phyloP scores from a whole-genome alignment of 179 eudicot species.

The Corrigiola litoralis region DNA sequence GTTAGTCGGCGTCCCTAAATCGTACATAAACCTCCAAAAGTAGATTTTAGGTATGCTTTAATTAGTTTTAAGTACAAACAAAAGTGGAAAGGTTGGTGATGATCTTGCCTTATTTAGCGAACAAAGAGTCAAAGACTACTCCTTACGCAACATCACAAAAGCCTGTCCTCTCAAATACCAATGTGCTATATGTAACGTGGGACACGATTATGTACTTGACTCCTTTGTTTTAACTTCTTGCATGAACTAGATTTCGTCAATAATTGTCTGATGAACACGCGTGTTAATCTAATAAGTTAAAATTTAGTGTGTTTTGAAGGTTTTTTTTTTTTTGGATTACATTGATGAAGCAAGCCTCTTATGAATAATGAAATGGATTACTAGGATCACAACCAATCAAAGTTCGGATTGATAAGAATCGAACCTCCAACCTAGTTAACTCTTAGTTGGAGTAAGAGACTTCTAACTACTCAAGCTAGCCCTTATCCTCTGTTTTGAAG shows the following conservation, averaged over 20 bases:
- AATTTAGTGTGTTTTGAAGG: background rate
- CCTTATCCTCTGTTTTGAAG: too few species aligned
- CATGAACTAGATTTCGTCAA: background rate
- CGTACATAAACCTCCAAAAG: too few species aligned
- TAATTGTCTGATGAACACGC: slow-evolving; percentile 5
- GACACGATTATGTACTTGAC: too few species aligned
- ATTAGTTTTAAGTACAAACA: background rate
- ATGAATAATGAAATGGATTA: too few species aligned
- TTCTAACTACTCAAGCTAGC: too few species aligned
- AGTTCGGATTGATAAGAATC: too few species aligned
- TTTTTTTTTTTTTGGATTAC: background rate
- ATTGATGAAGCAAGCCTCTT: background rate
- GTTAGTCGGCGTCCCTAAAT: too few species aligned
- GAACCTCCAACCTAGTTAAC: too few species aligned
- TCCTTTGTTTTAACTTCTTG: slow-evolving; percentile 3
- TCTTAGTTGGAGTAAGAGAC: too few species aligned
- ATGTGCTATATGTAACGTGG: background rate
- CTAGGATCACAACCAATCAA: too few species aligned
- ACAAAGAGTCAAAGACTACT: too few species aligned
- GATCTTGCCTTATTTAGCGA: background rate
- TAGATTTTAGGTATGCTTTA: too few species aligned
- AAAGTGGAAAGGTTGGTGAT: background rate
- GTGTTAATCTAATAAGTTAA: background rate
- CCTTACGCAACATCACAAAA: background rate
- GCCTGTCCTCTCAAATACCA: background rate